phyloP scores from a whole-genome alignment of 1,284 basidiomycete genomes.

The Pterulicium gracile region DNA sequence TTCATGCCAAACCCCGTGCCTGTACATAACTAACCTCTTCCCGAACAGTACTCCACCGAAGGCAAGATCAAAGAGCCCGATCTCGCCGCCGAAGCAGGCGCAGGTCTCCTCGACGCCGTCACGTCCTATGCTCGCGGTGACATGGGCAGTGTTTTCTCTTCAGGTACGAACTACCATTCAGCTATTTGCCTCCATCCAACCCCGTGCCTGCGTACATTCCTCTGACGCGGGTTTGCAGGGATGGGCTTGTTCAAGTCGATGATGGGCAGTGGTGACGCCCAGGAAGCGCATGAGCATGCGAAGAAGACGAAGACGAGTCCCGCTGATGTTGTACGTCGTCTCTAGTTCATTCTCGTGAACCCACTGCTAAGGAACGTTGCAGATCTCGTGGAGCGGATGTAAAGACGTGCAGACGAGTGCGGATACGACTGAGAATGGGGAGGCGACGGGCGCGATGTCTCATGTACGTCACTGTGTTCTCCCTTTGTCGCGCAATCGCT shows the following conservation, averaged over 20 bases:
- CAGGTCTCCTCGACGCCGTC: background rate
- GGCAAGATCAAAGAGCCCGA: background rate
- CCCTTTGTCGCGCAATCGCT: too few species aligned
- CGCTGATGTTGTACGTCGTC: too few species aligned
- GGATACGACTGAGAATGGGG: slow-evolving; percentile 73
- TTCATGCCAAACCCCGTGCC: too few species aligned
- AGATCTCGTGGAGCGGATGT: slow-evolving; percentile 82
- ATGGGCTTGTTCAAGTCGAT: background rate
- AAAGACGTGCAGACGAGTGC: slow-evolving; percentile 92
- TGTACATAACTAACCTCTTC: background rate
- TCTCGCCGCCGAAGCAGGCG: background rate
- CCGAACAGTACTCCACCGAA: background rate
- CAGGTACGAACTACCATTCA: too few species aligned
- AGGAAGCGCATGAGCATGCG: background rate
- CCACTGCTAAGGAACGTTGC: background rate
- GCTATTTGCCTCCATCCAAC: too few species aligned
- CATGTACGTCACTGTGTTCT: too few species aligned
- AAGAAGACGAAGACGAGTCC: background rate
- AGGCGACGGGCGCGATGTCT: slow-evolving; percentile 85
- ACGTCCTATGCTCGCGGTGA: background rate
- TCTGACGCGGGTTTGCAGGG: too few species aligned
- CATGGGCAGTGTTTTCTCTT: too few species aligned
- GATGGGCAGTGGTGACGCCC: background rate
- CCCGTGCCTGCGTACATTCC: too few species aligned
- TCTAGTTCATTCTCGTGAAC: too few species aligned